Conservation (phyloP, 2,329 filamentous ascomycete genomes). For the Sclerotinia borealis region DNA sequence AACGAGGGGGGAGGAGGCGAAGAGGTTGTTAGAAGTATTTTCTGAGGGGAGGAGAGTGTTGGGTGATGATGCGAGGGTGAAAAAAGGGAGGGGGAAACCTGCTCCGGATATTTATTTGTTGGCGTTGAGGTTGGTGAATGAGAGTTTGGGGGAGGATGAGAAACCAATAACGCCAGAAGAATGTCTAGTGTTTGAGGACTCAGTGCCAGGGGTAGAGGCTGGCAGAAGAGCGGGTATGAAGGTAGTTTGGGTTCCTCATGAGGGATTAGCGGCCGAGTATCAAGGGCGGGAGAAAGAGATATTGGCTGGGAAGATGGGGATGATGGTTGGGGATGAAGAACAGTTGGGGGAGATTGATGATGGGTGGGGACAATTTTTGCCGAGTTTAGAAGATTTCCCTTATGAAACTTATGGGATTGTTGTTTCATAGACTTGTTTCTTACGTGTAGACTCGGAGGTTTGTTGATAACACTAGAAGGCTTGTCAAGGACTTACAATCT, state of each 20-base stretch:
- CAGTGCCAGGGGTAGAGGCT: slow-evolving; percentile 85
- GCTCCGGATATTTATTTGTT: slow-evolving; percentile 91
- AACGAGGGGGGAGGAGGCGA: slow-evolving; percentile 34
- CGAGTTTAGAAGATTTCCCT: slow-evolving; percentile 48
- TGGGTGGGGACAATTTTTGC: slow-evolving; percentile 53
- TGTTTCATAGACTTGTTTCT: background rate
- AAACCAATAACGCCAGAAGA: slow-evolving; percentile 69
- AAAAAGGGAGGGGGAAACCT: slow-evolving; percentile 77
- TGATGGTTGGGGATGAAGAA: slow-evolving; percentile 39
- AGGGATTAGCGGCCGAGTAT: slow-evolving; percentile 69
- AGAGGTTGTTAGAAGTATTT: slow-evolving; percentile 56
- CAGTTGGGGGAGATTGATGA: slow-evolving; percentile 57
- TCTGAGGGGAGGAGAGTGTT: slow-evolving; percentile 73
- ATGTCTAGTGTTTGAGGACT: slow-evolving; percentile 95
- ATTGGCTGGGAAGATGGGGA: slow-evolving; percentile 65
- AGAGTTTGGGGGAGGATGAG: slow-evolving; percentile 56
- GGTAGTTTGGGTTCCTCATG: slow-evolving; percentile 87
- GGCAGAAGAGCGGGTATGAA: slow-evolving; percentile 90
- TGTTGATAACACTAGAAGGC: background rate
- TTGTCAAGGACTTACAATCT: too few relatives aligned
- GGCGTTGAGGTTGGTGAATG: slow-evolving; percentile 78
- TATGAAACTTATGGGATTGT: slow-evolving; percentile 54
- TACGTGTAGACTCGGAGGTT: background rate
- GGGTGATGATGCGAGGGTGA: slow-evolving; percentile 78
- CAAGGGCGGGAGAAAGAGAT: slow-evolving; percentile 72